phyloP scores from a whole-genome alignment of 2,329 filamentous ascomycete species.

The Septoria petroselini region DNA sequence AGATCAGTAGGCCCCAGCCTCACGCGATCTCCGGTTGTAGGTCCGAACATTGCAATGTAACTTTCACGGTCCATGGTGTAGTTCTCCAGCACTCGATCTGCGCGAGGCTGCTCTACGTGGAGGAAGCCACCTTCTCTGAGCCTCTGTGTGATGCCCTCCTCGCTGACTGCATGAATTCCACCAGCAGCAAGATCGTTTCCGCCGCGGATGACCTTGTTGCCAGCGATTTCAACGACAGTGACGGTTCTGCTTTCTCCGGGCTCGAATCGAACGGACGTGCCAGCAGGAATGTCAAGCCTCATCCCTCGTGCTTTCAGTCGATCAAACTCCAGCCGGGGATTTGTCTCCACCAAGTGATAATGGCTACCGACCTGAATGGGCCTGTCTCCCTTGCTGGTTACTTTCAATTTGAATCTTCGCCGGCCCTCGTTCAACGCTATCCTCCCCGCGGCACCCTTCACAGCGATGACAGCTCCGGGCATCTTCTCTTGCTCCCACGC shows the following conservation, averaged over 20 bases:
- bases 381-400: conserved; percentile 83
- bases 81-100: conserved; percentile 54
- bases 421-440: conserved; percentile 72
- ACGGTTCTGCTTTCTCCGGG: conserved; percentile 90
- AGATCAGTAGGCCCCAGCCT: conserved; percentile 79
- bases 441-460: conserved; percentile 59
- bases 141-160: conserved; percentile 62
- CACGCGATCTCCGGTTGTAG: conserved; percentile 83
- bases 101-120: conserved; percentile 65
- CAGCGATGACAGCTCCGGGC: conserved; percentile 75
- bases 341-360: conserved; percentile 95
- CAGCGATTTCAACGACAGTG: conserved; percentile 82
- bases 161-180: conserved; percentile 57
- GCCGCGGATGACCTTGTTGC: conserved; percentile 73
- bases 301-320: conserved; percentile 77
- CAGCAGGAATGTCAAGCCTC: conserved; percentile 83
- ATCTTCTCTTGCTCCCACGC: conserved; percentile 63
- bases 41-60: conserved; percentile 88
- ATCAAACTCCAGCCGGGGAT: conserved; percentile 85
- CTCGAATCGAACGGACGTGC: conserved; percentile 90
- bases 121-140: conserved; percentile 73
- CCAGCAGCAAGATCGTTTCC: conserved; percentile 79
- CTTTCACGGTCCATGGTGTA: conserved; percentile 72
- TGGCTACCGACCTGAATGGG: conserved; percentile 91
- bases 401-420: conserved; percentile 67